Conservation (phyloP, 805 yeast genomes). For the Lachancea meyersii region DNA sequence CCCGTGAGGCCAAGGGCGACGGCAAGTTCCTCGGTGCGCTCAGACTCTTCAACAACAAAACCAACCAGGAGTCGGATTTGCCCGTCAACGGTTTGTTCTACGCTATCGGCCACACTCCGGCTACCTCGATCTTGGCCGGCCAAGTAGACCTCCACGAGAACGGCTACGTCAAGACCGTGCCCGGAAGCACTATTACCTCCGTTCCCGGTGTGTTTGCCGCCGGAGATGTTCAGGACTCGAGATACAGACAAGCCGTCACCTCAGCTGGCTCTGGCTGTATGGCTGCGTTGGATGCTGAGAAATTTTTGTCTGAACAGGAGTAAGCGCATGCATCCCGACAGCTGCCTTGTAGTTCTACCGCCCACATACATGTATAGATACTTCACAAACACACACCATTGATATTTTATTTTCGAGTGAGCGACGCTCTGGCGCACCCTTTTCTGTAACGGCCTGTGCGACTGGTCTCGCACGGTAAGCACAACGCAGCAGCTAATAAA, state of each 20-base stretch:
- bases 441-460: too few relatives aligned
- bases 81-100: constrained; percentile 89
- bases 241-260: constrained; percentile 97
- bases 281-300: constrained; percentile 97
- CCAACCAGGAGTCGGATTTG: constrained; percentile 62
- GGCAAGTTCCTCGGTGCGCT: constrained; percentile 72
- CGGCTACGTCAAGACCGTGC: constrained; percentile 83
- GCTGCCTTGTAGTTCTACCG: too few relatives aligned
- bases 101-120: constrained; percentile 97
- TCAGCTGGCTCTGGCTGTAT: constrained; percentile 99
- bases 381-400: too few relatives aligned
- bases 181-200: constrained; percentile 84
- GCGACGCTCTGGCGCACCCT: too few relatives aligned
- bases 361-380: neutral
- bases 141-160: constrained; percentile 80
- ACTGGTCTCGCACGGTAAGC: too few relatives aligned
- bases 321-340: constrained; percentile 20
- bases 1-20: constrained; percentile 88
- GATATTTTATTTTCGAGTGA: too few relatives aligned
- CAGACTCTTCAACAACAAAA: constrained; percentile 61
- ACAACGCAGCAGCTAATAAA: too few relatives aligned
- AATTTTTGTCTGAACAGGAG: constrained; percentile 59
- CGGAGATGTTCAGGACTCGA: constrained; percentile 97
- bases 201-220: constrained; percentile 94
- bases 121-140: constrained; percentile 70